phyloP scores from a whole-genome alignment of 345 rosid species.

The Eutrema heterophyllum region DNA sequence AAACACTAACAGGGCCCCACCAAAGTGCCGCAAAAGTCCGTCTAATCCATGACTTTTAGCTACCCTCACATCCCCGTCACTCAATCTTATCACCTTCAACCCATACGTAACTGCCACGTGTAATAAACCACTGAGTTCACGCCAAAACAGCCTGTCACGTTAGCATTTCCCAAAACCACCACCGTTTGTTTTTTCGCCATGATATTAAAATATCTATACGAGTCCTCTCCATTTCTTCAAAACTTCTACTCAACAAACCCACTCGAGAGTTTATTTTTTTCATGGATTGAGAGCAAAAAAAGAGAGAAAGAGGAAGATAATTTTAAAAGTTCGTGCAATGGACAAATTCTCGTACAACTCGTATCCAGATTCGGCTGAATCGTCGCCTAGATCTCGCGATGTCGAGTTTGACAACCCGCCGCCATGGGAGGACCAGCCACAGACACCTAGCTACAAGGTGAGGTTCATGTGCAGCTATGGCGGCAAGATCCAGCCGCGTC shows the following conservation, averaged over 20 bases:
- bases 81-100: background rate
- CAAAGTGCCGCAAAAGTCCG: conserved; percentile 18
- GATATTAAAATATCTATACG: background rate
- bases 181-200: background rate
- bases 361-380: conserved; percentile 76
- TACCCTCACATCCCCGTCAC: conserved; percentile 23
- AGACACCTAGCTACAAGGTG: conserved; percentile 43
- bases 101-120: conserved; percentile 1
- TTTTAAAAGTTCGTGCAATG: conserved; percentile 29
- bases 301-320: background rate
- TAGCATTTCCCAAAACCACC: conserved; percentile 14
- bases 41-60: background rate
- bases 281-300: background rate
- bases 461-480: conserved; percentile 93
- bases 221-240: conserved; percentile 1
- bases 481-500: conserved; percentile 97
- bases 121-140: background rate
- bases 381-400: conserved; percentile 90
- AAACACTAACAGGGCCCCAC: conserved; percentile 13
- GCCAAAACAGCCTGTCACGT: conserved; percentile 6
- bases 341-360: conserved; percentile 62
- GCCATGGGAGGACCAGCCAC: conserved; percentile 71
- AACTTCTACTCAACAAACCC: background rate
- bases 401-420: conserved; percentile 73
- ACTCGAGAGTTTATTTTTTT: background rate